Conservation (phyloP, 2,329 filamentous ascomycete genomes). For the Periconia digitata region DNA sequence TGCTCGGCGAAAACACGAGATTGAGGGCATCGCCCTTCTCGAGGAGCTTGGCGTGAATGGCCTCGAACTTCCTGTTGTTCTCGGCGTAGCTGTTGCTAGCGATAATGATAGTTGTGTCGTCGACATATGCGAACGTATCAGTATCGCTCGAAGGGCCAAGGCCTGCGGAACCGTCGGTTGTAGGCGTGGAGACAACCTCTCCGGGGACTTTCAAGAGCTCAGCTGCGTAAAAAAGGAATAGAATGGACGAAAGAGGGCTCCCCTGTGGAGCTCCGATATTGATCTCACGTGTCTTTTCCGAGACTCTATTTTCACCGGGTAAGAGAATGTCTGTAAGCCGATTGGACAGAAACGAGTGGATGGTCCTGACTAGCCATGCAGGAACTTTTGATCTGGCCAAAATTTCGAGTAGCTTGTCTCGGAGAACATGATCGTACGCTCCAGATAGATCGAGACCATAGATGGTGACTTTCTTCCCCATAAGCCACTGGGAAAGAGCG, state of each 20-base stretch:
- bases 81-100: background rate
- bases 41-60: background rate
- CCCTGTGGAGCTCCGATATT: background rate
- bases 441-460: background rate
- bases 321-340: background rate
- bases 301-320: background rate
- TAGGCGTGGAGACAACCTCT: too few species aligned
- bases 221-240: constrained; percentile 1
- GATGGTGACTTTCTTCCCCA: background rate
- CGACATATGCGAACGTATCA: background rate
- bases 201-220: too few species aligned
- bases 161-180: too few species aligned
- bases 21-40: background rate
- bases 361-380: background rate
- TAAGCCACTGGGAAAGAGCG: background rate
- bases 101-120: background rate
- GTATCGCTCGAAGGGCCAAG: too few species aligned
- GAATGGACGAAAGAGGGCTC: constrained; percentile 1
- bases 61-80: background rate
- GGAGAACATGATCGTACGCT: background rate
- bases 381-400: background rate
- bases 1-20: background rate
- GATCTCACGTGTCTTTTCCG: background rate
- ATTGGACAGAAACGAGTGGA: background rate
- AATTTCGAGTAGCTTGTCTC: background rate